These are phyloP conservation scores for Penicillium sp. DNA, from an alignment of 2,329 filamentous ascomycete species.

Conservation along the genomic window DNA sequence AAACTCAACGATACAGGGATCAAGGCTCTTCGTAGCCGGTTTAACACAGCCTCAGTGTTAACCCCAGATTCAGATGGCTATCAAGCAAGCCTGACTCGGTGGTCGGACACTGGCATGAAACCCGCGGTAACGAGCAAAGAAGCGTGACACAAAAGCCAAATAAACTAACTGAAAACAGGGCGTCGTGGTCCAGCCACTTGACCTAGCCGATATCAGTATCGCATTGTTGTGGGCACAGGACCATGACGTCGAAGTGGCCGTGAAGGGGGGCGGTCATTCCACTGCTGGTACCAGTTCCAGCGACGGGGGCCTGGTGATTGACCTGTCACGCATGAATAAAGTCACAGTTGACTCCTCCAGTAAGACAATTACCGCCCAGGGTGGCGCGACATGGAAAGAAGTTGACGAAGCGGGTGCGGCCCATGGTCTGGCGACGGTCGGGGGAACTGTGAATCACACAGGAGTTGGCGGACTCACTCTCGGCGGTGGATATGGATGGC, in stretches of 20 bases:
- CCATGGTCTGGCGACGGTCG: conserved; percentile 58
- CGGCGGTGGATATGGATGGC: conserved; percentile 60
- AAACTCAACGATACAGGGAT: not conserved
- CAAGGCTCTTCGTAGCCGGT: conserved; percentile 8
- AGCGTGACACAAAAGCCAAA: not conserved
- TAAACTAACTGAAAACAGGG: conserved; percentile 32
- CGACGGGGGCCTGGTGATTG: conserved; percentile 57
- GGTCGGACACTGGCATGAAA: conserved; percentile 34
- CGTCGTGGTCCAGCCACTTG: conserved; percentile 46
- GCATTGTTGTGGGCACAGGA: conserved; percentile 48
- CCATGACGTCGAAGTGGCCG: conserved; percentile 26
- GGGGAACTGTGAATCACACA: conserved; percentile 63
- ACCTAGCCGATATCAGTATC: conserved; percentile 42
- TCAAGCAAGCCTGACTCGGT: conserved; percentile 24
- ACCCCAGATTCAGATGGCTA: conserved; percentile 26
- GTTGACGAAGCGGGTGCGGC: conserved; percentile 54
- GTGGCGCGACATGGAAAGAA: conserved; percentile 57
- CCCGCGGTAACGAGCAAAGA: conserved; percentile 23
- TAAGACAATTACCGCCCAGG: conserved; percentile 51
- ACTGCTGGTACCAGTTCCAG: conserved; percentile 56
- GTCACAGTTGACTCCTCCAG: conserved; percentile 50
- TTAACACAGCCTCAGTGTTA: conserved; percentile 15
- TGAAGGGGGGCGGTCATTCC: conserved; percentile 45
- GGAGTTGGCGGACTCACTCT: conserved; percentile 61
- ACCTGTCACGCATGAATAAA: conserved; percentile 53